Percentiles rank a stretch among this genome's conserved stretches.
These are phyloP conservation scores for Phytophthora brassicae DNA, from an alignment of 352 stramenopile genomes.

Conservation along the genomic window DNA sequence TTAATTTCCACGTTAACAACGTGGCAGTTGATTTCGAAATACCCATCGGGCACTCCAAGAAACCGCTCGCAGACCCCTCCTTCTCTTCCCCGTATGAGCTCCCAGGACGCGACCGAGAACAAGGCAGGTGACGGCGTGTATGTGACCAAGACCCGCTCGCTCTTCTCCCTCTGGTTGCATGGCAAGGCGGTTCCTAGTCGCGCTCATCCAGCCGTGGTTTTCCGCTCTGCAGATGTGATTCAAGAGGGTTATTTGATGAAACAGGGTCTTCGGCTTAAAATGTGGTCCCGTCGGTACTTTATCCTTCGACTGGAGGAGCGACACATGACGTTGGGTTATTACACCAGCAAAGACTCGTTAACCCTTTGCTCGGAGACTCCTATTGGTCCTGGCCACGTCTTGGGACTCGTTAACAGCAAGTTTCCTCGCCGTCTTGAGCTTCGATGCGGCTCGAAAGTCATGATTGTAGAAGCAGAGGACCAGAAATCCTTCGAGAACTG, in stretches of 20 bases:
- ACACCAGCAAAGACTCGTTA: constrained; percentile 82
- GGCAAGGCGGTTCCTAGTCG: constrained; percentile 65
- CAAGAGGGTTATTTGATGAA: constrained; percentile 87
- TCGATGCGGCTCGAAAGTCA: constrained; percentile 67
- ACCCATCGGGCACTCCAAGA: constrained; percentile 27
- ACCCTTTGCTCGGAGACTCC: constrained; percentile 81
- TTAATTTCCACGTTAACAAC: not conserved
- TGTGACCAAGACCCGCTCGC: constrained; percentile 83
- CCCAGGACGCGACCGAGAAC: constrained; percentile 24
- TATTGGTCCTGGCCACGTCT: constrained; percentile 69
- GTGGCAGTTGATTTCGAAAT: not conserved
- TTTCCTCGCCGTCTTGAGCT: constrained; percentile 69
- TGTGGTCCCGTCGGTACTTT: constrained; percentile 86
- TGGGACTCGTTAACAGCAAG: constrained; percentile 59
- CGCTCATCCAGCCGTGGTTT: constrained; percentile 55
- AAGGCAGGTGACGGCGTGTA: constrained; percentile 71
- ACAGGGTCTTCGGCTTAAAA: constrained; percentile 75
- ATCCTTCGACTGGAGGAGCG: constrained; percentile 85
- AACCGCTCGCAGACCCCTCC: constrained; percentile 15
- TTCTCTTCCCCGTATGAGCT: constrained; percentile 21
- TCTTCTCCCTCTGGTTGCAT: constrained; percentile 85
- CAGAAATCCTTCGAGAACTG: constrained; percentile 55
- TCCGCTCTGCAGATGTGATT: constrained; percentile 83
- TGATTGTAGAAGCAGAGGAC: constrained; percentile 75
- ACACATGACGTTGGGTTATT: constrained; percentile 88